Percentiles rank a stretch among this genome's conserved stretches.
Evolutionary conservation across 306 rosid genomes (phyloP).

Genomic region (Casuarina equisetifolia): DNA sequence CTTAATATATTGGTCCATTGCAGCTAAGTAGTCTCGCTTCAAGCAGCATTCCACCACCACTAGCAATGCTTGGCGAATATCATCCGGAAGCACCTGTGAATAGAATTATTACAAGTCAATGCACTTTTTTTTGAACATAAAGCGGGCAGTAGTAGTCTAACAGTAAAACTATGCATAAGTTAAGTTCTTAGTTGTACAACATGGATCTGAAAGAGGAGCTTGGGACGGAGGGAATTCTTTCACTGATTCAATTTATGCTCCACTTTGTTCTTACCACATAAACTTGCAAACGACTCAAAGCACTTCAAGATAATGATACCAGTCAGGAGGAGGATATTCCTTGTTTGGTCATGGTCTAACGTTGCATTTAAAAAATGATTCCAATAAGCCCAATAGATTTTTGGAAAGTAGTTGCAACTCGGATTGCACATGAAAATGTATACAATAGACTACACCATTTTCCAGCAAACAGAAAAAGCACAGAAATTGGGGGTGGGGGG

Average conservation of each 20-base stretch:
- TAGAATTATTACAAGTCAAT: slow-evolving; percentile 3
- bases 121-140: slow-evolving; percentile 5
- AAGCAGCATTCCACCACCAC: slow-evolving; percentile 83
- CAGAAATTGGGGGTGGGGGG: neutral
- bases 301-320: neutral
- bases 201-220: neutral
- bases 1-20: slow-evolving; percentile 96
- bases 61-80: slow-evolving; percentile 81
- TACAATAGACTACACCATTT: neutral
- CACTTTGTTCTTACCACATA: neutral
- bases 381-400: neutral
- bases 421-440: too few relatives aligned
- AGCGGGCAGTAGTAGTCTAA: slow-evolving; percentile 1
- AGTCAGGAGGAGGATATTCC: neutral
- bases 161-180: slow-evolving; percentile 5
- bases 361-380: neutral
- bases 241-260: neutral
- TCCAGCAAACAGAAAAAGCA: neutral
- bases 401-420: neutral
- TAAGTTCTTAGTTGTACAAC: neutral
- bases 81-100: slow-evolving; percentile 84
- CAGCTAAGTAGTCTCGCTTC: slow-evolving; percentile 95
- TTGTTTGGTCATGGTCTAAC: neutral
- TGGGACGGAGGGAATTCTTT: neutral
- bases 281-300: neutral